Base-by-base conservation (phyloP, 1,284 basidiomycete species). In the Pholiota adiposa region DNA sequence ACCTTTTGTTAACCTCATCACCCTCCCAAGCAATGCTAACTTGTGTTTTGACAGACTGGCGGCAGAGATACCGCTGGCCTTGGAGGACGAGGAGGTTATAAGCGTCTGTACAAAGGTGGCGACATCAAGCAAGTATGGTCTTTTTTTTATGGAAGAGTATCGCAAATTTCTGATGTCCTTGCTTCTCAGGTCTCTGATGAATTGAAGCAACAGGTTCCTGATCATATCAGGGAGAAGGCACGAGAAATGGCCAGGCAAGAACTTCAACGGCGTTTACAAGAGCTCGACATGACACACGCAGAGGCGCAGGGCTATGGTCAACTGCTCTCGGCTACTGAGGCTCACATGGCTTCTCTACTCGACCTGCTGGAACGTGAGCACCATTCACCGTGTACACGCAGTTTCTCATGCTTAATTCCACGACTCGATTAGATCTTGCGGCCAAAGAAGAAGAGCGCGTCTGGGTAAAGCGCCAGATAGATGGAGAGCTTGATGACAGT, bases 401-500 rank as follows among this genome's bases (percentile, higher is more conserved):
- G 25, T 14, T 19, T 38, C 29, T 40, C 31, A 4, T 23, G 12
- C 43, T 46, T 9, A 51, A 27, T 14, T 14, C 16, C 21, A 54
- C 18, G 43, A 11, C 29, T 31, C 29, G 29, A 25, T 25, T 64
- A 88, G 86, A 88, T 67, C 79, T 89, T 19, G 78, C 85, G 9
- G 85, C 86, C 0, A 86, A 83, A 60, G 86, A 88, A 65, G 86
- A 88, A 65, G 86, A 88, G 64, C 81, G 86, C 7, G 80, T 88
- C 2, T 89, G 86, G 86, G 75, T 88, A 18, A 89, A 87, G 68
- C 80, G 86, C 3, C 86, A 87, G 70, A 87, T 83, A 0, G 87
- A 88, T 66, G 87, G 87, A 25, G 87, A 89, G 65, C 75, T 89
- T 3, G 87, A 89, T 61, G 86, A 88, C 67, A 83, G 77, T 61